Evolutionary conservation across 495 filamentous ascomycete species (phyloP).

Genomic region (Annulohypoxylon maeteangense): DNA sequence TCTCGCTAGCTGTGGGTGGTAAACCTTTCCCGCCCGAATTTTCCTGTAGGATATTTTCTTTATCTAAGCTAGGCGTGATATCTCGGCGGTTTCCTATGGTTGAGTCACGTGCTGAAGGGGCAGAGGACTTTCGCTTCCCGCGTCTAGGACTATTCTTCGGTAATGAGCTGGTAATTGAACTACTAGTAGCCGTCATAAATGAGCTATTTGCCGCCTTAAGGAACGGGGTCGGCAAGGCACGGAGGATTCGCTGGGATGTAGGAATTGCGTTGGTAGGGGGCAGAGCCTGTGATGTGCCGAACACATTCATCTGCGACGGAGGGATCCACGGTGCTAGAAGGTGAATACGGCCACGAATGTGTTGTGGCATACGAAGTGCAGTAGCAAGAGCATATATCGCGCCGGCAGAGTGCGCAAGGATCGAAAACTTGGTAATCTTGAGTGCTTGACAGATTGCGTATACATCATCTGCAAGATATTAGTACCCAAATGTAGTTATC

Average conservation of each 20-base stretch:
- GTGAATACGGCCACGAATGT: slow-evolving; percentile 94
- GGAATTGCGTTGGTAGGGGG: slow-evolving; percentile 86
- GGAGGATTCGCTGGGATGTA: slow-evolving; percentile 88
- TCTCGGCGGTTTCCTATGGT: slow-evolving; percentile 46
- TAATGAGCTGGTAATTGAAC: slow-evolving; percentile 84
- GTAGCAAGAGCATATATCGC: slow-evolving; percentile 98
- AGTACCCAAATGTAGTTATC: slow-evolving; percentile 26
- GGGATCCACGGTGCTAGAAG: slow-evolving; percentile 98
- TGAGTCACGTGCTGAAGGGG: slow-evolving; percentile 50
- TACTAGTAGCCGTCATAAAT: slow-evolving; percentile 92
- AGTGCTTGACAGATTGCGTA: slow-evolving; percentile 92
- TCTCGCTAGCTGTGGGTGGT: slow-evolving; percentile 46
- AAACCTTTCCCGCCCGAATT: slow-evolving; percentile 31
- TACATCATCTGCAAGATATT: slow-evolving; percentile 77
- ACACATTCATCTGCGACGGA: slow-evolving; percentile 91
- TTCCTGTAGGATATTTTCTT: slow-evolving; percentile 53
- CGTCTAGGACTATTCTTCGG: slow-evolving; percentile 72
- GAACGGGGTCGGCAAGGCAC: slow-evolving; percentile 89
- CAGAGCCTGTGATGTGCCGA: slow-evolving; percentile 77
- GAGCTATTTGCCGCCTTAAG: slow-evolving; percentile 93
- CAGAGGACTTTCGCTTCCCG: slow-evolving; percentile 66
- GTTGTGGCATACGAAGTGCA: slow-evolving; percentile 92
- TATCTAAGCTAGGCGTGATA: slow-evolving; percentile 48
- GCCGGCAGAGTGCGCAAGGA: slow-evolving; percentile 96
- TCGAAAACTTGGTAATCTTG: slow-evolving; percentile 95